Evolutionary conservation across 163 green algal species (phyloP).

Genomic region (Trebouxiophyceae sp.): DNA sequence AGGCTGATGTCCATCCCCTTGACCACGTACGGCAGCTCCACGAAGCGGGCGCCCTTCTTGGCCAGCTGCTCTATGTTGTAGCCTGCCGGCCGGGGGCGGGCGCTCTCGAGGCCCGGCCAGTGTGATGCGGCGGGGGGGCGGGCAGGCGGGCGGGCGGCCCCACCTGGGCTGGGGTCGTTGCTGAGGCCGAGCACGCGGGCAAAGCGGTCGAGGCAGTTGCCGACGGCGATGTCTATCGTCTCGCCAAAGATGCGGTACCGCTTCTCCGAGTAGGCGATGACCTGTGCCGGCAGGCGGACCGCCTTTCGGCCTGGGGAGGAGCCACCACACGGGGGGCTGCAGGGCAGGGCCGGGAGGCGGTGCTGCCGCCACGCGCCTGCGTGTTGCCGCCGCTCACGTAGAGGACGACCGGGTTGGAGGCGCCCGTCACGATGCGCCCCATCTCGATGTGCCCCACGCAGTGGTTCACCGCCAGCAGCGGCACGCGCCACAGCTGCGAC

Average conservation of each 20-base stretch:
- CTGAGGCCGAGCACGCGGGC: constrained; percentile 50
- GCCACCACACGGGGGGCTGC: not conserved
- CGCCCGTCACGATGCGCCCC: constrained; percentile 74
- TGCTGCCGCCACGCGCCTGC: too few relatives aligned
- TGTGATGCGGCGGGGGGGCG: constrained; percentile 17
- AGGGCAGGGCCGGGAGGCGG: not conserved
- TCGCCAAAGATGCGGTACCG: constrained; percentile 92
- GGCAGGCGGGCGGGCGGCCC: not conserved
- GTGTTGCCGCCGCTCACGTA: constrained; percentile 92
- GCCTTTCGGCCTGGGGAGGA: not conserved
- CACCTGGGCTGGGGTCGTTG: constrained; percentile 56
- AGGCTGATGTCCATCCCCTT: constrained; percentile 97
- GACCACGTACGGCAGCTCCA: constrained; percentile 85
- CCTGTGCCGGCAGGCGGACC: constrained; percentile 32
- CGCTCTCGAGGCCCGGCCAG: constrained; percentile 48
- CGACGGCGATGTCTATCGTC: constrained; percentile 92
- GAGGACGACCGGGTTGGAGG: constrained; percentile 81
- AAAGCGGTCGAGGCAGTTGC: constrained; percentile 89
- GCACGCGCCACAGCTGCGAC: constrained; percentile 71
- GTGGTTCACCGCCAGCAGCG: constrained; percentile 87
- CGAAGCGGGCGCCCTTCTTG: constrained; percentile 62
- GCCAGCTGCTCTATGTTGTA: constrained; percentile 96
- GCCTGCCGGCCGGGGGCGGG: constrained; percentile 46
- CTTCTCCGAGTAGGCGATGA: constrained; percentile 82
- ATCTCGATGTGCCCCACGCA: constrained; percentile 96